Base-by-base conservation (phyloP, 2,329 filamentous ascomycete genomes). In the Verticillium zaregamsianum region DNA sequence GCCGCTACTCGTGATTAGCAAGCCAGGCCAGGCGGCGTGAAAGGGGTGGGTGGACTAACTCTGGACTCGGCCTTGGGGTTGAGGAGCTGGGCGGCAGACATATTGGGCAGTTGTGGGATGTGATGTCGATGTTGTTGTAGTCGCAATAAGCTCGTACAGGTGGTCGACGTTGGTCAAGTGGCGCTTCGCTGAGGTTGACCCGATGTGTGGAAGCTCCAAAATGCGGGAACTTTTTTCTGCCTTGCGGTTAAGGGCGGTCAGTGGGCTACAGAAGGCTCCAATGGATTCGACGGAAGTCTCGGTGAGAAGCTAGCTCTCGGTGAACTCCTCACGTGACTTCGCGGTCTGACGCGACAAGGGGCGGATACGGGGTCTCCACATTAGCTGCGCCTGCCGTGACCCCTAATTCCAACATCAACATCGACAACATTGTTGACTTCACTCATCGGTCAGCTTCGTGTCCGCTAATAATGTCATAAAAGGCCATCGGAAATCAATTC, bases 1-100 rank as follows among this genome's bases (percentile, higher is more conserved):
- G 89, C 84, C 95, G 89, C 93, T 96, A 73, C 66, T 67, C 73
- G 70, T 35, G 57, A 70, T 76, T 72, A 73, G 71, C 73, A 70
- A 76, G 39, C 37, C 49, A 14, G 25, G 15, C 31, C 17, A 25
- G 82, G 79, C 81, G 78, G 76, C 69, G 68, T 70, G 68, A 70
- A 32, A 56, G 45, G 32, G 37, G 39, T 14, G 64, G 65, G 66
- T 63, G 67, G 65, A 82, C 90, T 72, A 84, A 96, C 93, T 80
- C 95, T 89, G 71, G 93, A 97, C 83, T 99, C 95, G 73, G 95
- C 95, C 84, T 99, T 99, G 65, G 95, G 95, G 80, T 99, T 99
- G 68, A 99, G 90, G 73, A 99, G 89, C 82, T 98, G 94, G 74
- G 95, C 93, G 70, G 95, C 95, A 80, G 93, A 98, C 95, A 98